A percentile compares a stretch with the other conserved stretches of the same genome.
These are phyloP conservation scores for Acer saccharum DNA, from an alignment of 345 rosid genomes.

Conservation along the genomic window DNA sequence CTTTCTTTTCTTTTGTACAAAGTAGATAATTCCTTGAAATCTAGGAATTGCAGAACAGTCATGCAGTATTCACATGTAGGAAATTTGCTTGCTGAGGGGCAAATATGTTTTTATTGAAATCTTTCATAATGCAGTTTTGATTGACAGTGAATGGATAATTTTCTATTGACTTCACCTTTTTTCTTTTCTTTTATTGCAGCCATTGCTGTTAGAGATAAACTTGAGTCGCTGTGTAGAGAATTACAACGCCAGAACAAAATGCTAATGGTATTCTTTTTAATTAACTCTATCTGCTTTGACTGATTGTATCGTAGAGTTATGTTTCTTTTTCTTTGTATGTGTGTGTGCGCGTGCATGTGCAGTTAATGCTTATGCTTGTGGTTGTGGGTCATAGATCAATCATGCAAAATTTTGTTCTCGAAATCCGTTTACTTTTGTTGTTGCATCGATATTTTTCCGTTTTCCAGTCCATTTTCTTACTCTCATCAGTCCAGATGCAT, in stretches of 20 bases:
- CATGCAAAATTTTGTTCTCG: not conserved
- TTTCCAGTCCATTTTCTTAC: not conserved
- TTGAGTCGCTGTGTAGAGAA: conserved; percentile 92
- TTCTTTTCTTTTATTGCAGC: conserved; percentile 45
- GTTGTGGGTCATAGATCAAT: not conserved
- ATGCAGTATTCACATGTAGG: not conserved
- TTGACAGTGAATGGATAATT: not conserved
- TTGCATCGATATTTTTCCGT: not conserved
- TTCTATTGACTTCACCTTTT: not conserved
- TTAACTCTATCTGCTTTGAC: not conserved
- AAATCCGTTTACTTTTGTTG: not conserved
- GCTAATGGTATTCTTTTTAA: conserved; percentile 62
- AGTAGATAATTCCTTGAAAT: not conserved
- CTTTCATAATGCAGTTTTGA: not conserved
- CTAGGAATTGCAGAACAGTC: not conserved
- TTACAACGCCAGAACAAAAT: conserved; percentile 91
- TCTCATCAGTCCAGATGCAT: not conserved
- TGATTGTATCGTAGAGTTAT: conserved; percentile 1
- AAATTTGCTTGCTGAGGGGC: not conserved
- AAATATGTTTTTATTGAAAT: not conserved
- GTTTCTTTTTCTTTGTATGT: not conserved
- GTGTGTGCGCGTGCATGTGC: not conserved
- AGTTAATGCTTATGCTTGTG: conserved; percentile 5
- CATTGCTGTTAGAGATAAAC: conserved; percentile 79
- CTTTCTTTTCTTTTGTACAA: not conserved